These are phyloP conservation scores for Suillus americanus DNA, from an alignment of 768 basidiomycete genomes.

Conservation along the genomic window DNA sequence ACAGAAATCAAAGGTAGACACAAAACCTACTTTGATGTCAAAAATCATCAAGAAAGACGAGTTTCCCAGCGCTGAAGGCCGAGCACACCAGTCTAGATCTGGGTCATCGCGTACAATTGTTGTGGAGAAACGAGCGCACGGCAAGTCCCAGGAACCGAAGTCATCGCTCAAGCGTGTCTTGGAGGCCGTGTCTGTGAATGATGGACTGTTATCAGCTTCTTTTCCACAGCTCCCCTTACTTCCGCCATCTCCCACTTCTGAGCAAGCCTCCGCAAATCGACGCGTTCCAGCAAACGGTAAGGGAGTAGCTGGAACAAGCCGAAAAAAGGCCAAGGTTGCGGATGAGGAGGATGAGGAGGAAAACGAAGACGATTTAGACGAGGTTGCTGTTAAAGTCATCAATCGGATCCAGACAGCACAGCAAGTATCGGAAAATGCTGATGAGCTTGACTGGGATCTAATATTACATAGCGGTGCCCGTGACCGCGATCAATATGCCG, in stretches of 20 bases:
- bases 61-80: not conserved
- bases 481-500: constrained; percentile 20
- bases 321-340: constrained; percentile 53
- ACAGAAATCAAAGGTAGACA: not conserved
- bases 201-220: not conserved
- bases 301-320: constrained; percentile 30
- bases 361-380: constrained; percentile 17
- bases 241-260: constrained; percentile 70
- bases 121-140: not conserved
- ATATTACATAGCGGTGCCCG: constrained; percentile 24
- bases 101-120: not conserved
- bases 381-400: constrained; percentile 22
- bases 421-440: constrained; percentile 8
- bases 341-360: constrained; percentile 29
- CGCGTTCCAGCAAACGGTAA: constrained; percentile 41
- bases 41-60: not conserved
- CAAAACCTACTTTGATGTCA: not conserved
- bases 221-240: constrained; percentile 39
- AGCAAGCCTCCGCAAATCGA: constrained; percentile 24
- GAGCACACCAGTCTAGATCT: not conserved
- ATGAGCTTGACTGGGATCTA: constrained; percentile 30
- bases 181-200: constrained; percentile 15
- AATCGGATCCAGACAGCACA: constrained; percentile 14
- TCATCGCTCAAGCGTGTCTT: constrained; percentile 46
- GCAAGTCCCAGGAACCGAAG: constrained; percentile 17